Evolutionary conservation across 345 rosid species (phyloP), one percentile per base, ranked within the genome.

Genomic region (Hevea brasiliensis): DNA sequence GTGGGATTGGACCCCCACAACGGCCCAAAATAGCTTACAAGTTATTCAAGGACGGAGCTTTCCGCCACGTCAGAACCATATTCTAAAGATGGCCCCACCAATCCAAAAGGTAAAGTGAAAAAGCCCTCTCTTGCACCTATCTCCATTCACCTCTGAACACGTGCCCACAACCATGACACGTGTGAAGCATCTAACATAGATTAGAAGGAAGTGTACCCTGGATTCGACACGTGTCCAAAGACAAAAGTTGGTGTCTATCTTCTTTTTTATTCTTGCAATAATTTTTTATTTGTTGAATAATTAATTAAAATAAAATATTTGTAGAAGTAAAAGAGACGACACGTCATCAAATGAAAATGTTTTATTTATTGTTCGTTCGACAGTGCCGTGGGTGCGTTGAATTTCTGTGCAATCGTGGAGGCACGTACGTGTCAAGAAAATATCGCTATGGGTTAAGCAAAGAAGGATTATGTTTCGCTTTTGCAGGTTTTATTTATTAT

Each of bases 291-390:
- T 20, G 65, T 0, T 9, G 3, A 0, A 18, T 4, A 0, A n/a
- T 62, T 23, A 8, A 11, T 50, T 58, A 12, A 58, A 65, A n/a
- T 57, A 62, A 75, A 71, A 32, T 56, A 61, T 18, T 12, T 29
- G 14, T 32, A 32, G 4, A 32, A 32, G 37, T 18, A 67, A 67
- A 32, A 26, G 29, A 13, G 0, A 26, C 23, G 24, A 72, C 80
- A 71, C 76, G 62, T 77, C 37, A 60, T 65, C 59, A 63, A 47
- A 21, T 23, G 37, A 44, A 63, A 57, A 14, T n/a, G n/a, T n/a
- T n/a, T n/a, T n/a, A n/a, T n/a, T n/a, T n/a, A n/a, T n/a, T n/a
- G n/a, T n/a, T n/a, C n/a, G n/a, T n/a, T n/a, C n/a, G n/a, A n/a
- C n/a, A n/a, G n/a, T n/a, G n/a, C n/a, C n/a, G n/a, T n/a, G n/a